These are phyloP conservation scores for Leishmania gerbilli DNA, from an alignment of 208 protist species.

Conservation along the genomic window DNA sequence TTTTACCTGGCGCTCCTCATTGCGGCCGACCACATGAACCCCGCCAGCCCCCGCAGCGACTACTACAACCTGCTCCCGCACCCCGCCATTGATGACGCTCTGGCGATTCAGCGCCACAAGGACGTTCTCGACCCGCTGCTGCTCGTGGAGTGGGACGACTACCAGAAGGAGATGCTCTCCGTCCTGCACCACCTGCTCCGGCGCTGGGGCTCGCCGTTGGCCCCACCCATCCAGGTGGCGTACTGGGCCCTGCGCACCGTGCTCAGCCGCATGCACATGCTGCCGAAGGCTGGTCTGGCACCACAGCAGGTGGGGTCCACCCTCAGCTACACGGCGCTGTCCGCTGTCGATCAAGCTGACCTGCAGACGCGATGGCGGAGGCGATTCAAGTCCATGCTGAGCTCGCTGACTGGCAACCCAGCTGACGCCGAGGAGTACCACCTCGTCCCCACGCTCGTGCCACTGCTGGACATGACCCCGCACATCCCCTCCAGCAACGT, in stretches of 20 bases:
- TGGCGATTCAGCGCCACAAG: slow-evolving; percentile 68
- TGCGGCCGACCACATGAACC: slow-evolving; percentile 59
- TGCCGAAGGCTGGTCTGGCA: slow-evolving; percentile 53
- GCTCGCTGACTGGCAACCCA: slow-evolving; percentile 42
- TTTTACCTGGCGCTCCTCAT: slow-evolving; percentile 71
- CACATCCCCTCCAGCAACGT: slow-evolving; percentile 77
- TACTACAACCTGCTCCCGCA: slow-evolving; percentile 77
- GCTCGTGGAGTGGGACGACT: slow-evolving; percentile 85
- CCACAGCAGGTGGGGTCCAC: slow-evolving; percentile 55
- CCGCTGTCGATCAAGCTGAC: slow-evolving; percentile 53
- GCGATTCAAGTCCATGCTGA: slow-evolving; percentile 37
- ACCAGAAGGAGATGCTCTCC: slow-evolving; percentile 72
- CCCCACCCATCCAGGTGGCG: slow-evolving; percentile 67
- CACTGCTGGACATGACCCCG: slow-evolving; percentile 69
- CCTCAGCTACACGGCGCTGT: slow-evolving; percentile 67
- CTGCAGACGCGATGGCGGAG: slow-evolving; percentile 44
- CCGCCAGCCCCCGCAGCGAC: slow-evolving; percentile 34
- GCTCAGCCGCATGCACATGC: slow-evolving; percentile 71
- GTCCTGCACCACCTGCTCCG: slow-evolving; percentile 50
- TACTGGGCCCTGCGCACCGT: slow-evolving; percentile 84
- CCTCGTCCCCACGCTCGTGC: slow-evolving; percentile 75
- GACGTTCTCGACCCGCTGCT: slow-evolving; percentile 61
- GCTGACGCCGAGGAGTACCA: slow-evolving; percentile 48
- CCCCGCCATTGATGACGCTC: slow-evolving; percentile 69
- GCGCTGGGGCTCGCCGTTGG: slow-evolving; percentile 39